A percentile compares a stretch with the other conserved stretches of the same genome.
These are phyloP conservation scores for Syzygium syzygioides DNA, from an alignment of 441 rosid genomes.

Conservation along the genomic window DNA sequence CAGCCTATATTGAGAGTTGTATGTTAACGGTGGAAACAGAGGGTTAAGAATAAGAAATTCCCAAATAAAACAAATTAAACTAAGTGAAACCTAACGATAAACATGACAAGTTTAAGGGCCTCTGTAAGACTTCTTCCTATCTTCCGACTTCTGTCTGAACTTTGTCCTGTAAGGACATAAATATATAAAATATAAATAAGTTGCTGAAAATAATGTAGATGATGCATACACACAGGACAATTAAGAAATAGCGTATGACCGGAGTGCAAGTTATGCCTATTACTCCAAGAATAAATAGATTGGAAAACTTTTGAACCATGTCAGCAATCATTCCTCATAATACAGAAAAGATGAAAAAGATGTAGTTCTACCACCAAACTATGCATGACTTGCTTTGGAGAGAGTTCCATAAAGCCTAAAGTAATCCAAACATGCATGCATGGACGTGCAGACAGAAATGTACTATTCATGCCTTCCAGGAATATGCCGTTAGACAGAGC, in stretches of 20 bases:
- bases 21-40: background rate
- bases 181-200: background rate
- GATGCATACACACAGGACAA: background rate
- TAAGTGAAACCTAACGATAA: slow-evolving; percentile 49
- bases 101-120: slow-evolving; percentile 84
- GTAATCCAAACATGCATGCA: background rate
- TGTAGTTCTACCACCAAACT: background rate
- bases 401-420: background rate
- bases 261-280: background rate
- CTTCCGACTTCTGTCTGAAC: slow-evolving; percentile 45
- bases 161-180: slow-evolving; percentile 39
- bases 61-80: background rate
- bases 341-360: background rate
- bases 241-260: background rate
- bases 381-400: background rate
- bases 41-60: background rate
- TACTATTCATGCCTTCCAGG: background rate
- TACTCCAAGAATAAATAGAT: background rate
- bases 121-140: slow-evolving; percentile 60
- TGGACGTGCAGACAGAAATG: background rate
- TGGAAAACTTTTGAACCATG: background rate
- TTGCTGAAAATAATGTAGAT: background rate
- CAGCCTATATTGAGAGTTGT: background rate
- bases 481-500: background rate
- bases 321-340: background rate